Conservation (phyloP, 2,329 filamentous ascomycete genomes). For the Grosmannia penicillata region DNA sequence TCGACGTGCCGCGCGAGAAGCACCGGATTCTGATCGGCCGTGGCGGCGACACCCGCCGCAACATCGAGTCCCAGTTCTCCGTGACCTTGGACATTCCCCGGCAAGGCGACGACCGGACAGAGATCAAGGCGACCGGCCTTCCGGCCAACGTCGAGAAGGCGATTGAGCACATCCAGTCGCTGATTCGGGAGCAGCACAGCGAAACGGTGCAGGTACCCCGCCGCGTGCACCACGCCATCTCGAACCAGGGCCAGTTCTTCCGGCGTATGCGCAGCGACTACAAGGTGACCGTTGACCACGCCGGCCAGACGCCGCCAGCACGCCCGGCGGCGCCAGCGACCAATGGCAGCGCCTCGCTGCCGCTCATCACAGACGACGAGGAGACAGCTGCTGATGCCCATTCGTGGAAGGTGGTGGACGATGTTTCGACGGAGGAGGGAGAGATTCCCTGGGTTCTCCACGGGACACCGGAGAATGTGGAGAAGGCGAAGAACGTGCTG, state of each 20-base stretch:
- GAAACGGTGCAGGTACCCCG: constrained; percentile 77
- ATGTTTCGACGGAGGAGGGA: constrained; percentile 38
- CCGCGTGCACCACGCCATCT: constrained; percentile 67
- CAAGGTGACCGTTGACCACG: constrained; percentile 84
- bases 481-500: constrained; percentile 66
- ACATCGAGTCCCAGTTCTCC: constrained; percentile 73
- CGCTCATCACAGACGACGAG: constrained; percentile 84
- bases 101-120: constrained; percentile 70
- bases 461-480: constrained; percentile 62
- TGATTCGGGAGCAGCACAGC: constrained; percentile 76
- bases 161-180: constrained; percentile 65
- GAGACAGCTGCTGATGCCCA: constrained; percentile 50
- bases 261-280: constrained; percentile 73
- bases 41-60: constrained; percentile 73
- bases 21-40: constrained; percentile 85
- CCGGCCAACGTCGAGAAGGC: constrained; percentile 69
- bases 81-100: constrained; percentile 84
- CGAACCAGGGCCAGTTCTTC: constrained; percentile 89
- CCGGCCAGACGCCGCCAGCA: constrained; percentile 59
- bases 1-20: constrained; percentile 81
- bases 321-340: constrained; percentile 40
- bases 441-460: constrained; percentile 83
- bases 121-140: constrained; percentile 72
- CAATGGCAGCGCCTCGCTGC: constrained; percentile 53
- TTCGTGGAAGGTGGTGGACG: constrained; percentile 71